Conservation (phyloP, 805 yeast genomes). For the Barnettozyma pratensis region DNA sequence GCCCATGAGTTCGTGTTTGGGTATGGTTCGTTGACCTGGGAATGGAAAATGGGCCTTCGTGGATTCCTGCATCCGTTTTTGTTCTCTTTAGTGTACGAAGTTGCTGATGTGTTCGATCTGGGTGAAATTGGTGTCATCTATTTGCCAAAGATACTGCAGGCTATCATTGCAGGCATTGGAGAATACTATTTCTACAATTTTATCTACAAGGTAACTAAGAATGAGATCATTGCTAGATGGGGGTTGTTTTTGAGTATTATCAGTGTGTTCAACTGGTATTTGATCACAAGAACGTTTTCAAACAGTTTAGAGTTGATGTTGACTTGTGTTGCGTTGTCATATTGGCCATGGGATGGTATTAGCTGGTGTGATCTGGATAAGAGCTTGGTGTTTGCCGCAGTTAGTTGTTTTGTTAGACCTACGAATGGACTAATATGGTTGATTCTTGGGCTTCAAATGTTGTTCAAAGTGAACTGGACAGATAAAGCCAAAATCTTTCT, state of each 20-base stretch:
- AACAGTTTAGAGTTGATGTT: conserved; percentile 75
- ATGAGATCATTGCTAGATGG: conserved; percentile 32
- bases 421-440: conserved; percentile 80
- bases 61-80: conserved; percentile 77
- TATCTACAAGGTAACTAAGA: conserved; percentile 31
- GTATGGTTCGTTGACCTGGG: conserved; percentile 90
- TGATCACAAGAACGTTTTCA: conserved; percentile 77
- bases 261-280: conserved; percentile 79
- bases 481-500: conserved; percentile 14
- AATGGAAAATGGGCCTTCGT: conserved; percentile 74
- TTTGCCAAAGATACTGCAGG: conserved; percentile 68
- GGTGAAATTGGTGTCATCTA: conserved; percentile 36
- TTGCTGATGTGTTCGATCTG: conserved; percentile 29
- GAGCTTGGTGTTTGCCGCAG: conserved; percentile 48
- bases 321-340: conserved; percentile 58
- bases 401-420: conserved; percentile 74
- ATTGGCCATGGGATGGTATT: conserved; percentile 61
- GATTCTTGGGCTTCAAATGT: conserved; percentile 40
- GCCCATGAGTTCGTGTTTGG: conserved; percentile 75
- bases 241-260: conserved; percentile 47
- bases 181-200: conserved; percentile 58
- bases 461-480: conserved; percentile 6
- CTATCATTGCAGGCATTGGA: conserved; percentile 61
- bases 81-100: conserved; percentile 43
- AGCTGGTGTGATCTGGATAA: conserved; percentile 21